phyloP scores from a whole-genome alignment of 345 rosid species.

The Camelina neglecta region DNA sequence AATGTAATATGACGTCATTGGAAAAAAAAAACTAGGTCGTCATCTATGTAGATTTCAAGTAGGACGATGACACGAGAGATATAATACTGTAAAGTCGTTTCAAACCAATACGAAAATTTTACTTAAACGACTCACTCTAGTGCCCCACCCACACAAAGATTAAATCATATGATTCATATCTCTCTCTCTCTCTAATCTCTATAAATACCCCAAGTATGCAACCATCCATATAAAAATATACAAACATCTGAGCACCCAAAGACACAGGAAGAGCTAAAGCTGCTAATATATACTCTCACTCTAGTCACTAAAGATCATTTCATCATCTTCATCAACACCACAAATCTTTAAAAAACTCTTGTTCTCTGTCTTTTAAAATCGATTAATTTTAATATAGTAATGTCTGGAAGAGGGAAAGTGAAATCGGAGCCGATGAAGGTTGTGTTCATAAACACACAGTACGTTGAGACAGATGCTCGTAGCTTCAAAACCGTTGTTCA shows the following conservation, averaged over 20 bases:
- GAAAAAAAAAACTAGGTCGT: slow-evolving; percentile 21
- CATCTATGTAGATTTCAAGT: slow-evolving; percentile 22
- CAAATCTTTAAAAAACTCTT: background rate
- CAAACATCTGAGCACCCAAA: slow-evolving; percentile 22
- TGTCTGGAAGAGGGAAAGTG: slow-evolving; percentile 42
- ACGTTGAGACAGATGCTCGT: slow-evolving; percentile 54
- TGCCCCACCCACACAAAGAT: slow-evolving; percentile 18
- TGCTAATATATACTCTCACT: background rate
- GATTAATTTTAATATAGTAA: slow-evolving; percentile 10
- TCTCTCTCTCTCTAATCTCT: slow-evolving; percentile 12
- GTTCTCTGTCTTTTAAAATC: background rate
- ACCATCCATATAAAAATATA: background rate
- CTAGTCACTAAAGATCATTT: slow-evolving; percentile 10
- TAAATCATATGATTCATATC: background rate
- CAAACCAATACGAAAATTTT: background rate
- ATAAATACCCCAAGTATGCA: slow-evolving; percentile 1
- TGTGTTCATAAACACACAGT: slow-evolving; percentile 54
- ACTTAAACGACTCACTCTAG: slow-evolving; percentile 5
- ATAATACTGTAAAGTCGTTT: background rate
- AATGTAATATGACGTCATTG: slow-evolving; percentile 17
- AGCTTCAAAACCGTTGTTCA: slow-evolving; percentile 67
- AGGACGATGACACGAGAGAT: slow-evolving; percentile 9
- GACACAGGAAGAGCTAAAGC: slow-evolving; percentile 16
- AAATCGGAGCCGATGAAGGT: slow-evolving; percentile 49
- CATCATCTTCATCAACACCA: background rate